A percentile compares a stretch with the other conserved stretches of the same genome.
Conservation (phyloP, 2,329 filamentous ascomycete species). For the Rasamsonia emersonii region DNA sequence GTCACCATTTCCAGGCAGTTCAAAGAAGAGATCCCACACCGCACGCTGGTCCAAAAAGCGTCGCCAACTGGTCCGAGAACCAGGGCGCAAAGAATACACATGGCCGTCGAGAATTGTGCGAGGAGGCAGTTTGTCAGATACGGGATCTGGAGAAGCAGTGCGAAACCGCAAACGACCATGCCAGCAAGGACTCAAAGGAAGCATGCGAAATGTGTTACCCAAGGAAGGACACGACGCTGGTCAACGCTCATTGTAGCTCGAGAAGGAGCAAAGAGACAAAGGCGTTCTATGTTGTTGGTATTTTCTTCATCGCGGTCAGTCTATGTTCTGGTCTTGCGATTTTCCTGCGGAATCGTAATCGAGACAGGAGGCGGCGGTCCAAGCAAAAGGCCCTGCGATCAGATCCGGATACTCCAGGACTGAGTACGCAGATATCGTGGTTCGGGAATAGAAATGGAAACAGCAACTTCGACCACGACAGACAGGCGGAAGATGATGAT, state of each 20-base stretch:
- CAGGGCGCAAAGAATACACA: neutral
- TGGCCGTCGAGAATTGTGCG: conserved; percentile 6
- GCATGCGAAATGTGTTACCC: conserved; percentile 12
- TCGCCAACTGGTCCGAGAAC: neutral
- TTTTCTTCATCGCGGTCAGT: conserved; percentile 7
- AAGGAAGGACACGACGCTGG: conserved; percentile 6
- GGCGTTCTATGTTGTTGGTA: conserved; percentile 11
- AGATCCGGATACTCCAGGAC: conserved; percentile 1
- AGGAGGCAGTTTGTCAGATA: conserved; percentile 8
- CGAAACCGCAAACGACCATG: conserved; percentile 1
- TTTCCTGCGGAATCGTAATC: conserved; percentile 7
- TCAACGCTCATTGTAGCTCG: conserved; percentile 9
- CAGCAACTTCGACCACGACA: neutral
- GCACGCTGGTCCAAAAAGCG: neutral
- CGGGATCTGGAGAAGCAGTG: conserved; percentile 8
- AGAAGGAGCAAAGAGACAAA: conserved; percentile 8
- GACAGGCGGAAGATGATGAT: neutral
- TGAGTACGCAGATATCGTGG: no score
- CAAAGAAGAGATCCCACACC: neutral
- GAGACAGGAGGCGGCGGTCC: conserved; percentile 4
- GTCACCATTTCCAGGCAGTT: no score
- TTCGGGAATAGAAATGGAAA: neutral
- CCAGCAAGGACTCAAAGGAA: conserved; percentile 3
- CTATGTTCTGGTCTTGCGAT: conserved; percentile 7
- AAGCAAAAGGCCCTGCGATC: neutral